A percentile compares a stretch with the other conserved stretches of the same genome.
These are phyloP conservation scores for Umbellularia californica DNA, from an alignment of 164 flowering plant genomes.

Conservation along the genomic window DNA sequence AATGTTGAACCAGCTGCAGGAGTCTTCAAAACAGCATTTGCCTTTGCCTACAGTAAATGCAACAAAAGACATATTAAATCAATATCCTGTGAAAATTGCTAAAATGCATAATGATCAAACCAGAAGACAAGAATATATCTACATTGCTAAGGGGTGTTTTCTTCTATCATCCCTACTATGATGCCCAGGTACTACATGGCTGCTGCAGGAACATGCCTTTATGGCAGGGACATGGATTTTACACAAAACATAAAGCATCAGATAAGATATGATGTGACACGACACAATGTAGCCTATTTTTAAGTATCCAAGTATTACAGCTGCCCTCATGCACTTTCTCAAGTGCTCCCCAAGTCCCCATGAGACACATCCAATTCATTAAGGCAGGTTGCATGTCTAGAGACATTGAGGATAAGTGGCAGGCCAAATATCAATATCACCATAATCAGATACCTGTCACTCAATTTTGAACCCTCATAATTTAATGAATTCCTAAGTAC, in stretches of 20 bases:
- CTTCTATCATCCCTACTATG: not conserved
- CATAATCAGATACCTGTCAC: no score
- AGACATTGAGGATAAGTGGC: no score
- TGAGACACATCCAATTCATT: no score
- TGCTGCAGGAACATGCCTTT: not conserved
- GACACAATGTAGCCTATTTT: not conserved
- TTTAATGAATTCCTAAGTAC: no score
- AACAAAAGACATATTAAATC: not conserved
- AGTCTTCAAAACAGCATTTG: constrained; percentile 59
- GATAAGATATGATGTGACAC: not conserved
- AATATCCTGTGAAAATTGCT: not conserved
- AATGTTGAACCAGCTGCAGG: constrained; percentile 59
- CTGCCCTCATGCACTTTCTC: not conserved
- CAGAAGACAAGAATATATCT: not conserved
- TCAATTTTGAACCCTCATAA: no score
- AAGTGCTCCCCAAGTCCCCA: no score
- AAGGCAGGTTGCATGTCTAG: no score
- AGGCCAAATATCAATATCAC: no score
- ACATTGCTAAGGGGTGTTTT: not conserved
- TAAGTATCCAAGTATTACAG: no score
- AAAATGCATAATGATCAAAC: not conserved
- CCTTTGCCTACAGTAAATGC: constrained; percentile 52
- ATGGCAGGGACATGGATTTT: not conserved
- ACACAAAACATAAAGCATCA: not conserved
- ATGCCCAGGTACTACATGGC: not conserved